These are phyloP conservation scores for Yarrowia keelungensis DNA, from an alignment of 805 yeast genomes.

Conservation along the genomic window DNA sequence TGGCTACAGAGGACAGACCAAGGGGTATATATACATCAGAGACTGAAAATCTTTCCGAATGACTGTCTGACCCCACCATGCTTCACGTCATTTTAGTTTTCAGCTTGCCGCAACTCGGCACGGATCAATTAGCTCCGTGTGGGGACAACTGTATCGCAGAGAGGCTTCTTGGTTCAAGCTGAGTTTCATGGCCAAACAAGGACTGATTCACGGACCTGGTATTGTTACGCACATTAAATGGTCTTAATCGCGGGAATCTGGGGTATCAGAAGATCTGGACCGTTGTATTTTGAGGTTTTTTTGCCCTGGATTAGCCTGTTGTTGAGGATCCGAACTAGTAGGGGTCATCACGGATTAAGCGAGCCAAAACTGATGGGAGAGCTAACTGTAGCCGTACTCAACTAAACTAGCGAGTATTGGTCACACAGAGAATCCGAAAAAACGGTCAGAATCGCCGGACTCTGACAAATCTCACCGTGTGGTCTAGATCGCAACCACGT, in stretches of 20 bases:
- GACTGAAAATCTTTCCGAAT: neutral
- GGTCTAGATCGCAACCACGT: neutral
- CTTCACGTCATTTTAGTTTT: neutral
- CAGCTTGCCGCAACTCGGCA: constrained; percentile 15
- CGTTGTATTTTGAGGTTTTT: neutral
- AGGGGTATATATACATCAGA: constrained; percentile 10
- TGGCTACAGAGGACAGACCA: neutral
- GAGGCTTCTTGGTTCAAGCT: constrained; percentile 3
- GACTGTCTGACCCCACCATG: neutral
- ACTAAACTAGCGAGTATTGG: neutral
- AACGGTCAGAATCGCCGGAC: too few species aligned
- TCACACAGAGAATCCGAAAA: neutral
- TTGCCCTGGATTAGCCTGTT: too few species aligned
- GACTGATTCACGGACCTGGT: neutral
- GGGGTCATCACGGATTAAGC: neutral
- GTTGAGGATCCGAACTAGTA: neutral
- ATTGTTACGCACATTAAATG: neutral
- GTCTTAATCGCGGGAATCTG: neutral
- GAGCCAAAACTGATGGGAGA: neutral
- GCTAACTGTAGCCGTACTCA: neutral
- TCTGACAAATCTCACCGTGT: neutral
- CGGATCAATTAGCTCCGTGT: constrained; percentile 26
- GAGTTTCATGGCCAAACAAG: neutral
- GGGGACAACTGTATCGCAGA: constrained; percentile 19
- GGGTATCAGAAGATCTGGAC: neutral